Conservation (phyloP, 257 asterid genomes). For the Vinca minor region DNA sequence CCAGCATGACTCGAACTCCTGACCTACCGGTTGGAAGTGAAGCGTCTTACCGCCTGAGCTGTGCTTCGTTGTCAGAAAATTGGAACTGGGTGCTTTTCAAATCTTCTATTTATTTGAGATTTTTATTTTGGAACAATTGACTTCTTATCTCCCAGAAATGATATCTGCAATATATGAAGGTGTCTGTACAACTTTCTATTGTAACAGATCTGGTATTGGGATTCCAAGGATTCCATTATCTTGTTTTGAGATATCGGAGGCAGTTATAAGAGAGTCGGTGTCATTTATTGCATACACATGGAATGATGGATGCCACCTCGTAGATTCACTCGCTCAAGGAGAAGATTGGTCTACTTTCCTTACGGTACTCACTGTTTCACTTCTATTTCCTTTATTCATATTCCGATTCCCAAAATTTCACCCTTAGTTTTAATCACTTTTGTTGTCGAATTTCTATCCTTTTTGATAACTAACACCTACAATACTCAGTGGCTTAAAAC, state of each 20-base stretch:
- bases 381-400: not conserved
- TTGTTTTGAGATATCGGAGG: slow-evolving; percentile 77
- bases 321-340: slow-evolving; percentile 62
- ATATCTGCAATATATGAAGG: not conserved
- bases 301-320: slow-evolving; percentile 46
- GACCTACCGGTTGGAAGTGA: too few relatives aligned
- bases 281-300: slow-evolving; percentile 41
- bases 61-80: too few relatives aligned
- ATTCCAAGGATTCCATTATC: slow-evolving; percentile 60
- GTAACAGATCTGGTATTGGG: slow-evolving; percentile 44
- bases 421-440: not conserved
- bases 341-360: slow-evolving; percentile 76
- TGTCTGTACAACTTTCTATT: slow-evolving; percentile 5
- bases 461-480: not conserved
- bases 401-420: not conserved
- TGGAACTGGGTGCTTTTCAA: not conserved
- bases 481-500: not conserved
- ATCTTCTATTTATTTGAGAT: not conserved
- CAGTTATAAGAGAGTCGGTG: slow-evolving; percentile 43
- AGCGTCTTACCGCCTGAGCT: too few relatives aligned
- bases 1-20: too few relatives aligned
- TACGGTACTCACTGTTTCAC: slow-evolving; percentile 34
- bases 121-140: not conserved
- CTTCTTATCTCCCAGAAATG: not conserved
- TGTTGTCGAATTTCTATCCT: not conserved